These are phyloP conservation scores for Eimeria tenella DNA, from an alignment of 169 alveolate species.

Conservation along the genomic window DNA sequence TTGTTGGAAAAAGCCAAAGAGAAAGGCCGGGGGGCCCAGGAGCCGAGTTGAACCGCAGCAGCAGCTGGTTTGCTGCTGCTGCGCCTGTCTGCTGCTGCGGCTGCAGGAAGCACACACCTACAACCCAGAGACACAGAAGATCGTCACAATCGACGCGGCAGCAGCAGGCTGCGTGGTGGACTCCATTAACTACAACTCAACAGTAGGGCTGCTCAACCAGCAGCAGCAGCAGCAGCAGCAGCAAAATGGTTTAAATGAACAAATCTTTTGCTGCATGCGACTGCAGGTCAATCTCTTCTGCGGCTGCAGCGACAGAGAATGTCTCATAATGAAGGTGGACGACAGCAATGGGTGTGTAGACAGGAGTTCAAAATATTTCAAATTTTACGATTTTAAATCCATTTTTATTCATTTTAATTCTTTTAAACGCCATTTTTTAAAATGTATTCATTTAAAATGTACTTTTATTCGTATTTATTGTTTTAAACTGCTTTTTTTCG, in stretches of 20 bases:
- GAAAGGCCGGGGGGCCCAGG: too few relatives aligned
- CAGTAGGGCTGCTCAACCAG: not conserved
- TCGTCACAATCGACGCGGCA: conserved; percentile 9
- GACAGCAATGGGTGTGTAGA: not conserved
- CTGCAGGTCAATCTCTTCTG: conserved; percentile 14
- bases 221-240: too few relatives aligned
- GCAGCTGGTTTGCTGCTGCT: too few relatives aligned
- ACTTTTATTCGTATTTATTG: not conserved
- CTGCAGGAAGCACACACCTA: conserved; percentile 62
- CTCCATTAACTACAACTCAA: conserved; percentile 40
- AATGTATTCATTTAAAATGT: not conserved
- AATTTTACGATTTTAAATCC: not conserved
- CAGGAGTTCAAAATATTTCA: not conserved
- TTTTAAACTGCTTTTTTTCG: not conserved
- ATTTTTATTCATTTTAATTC: not conserved
- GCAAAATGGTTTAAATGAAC: too few relatives aligned
- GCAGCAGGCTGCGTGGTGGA: conserved; percentile 73
- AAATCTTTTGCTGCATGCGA: not conserved
- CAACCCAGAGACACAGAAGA: conserved; percentile 29
- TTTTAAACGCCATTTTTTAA: not conserved
- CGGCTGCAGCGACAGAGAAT: conserved; percentile 49
- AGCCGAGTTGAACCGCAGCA: too few relatives aligned
- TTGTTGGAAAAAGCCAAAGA: too few relatives aligned
- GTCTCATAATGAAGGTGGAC: conserved; percentile 15
- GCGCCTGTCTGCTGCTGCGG: not conserved